phyloP scores from a whole-genome alignment of 1,284 basidiomycete genomes.

The Trichosporon sp. region DNA sequence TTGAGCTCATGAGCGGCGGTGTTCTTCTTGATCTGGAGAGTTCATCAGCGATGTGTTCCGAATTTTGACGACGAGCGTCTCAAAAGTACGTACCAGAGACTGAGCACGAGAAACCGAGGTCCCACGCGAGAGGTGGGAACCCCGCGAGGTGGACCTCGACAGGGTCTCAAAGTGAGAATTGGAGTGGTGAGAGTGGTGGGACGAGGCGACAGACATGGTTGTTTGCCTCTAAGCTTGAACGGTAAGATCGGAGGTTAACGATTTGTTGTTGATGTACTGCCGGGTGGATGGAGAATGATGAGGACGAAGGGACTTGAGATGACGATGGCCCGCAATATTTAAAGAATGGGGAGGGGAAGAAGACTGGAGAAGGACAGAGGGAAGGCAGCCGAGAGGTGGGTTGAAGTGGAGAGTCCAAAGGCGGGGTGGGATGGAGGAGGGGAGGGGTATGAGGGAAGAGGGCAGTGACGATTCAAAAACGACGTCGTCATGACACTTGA shows the following conservation, averaged over 20 bases:
- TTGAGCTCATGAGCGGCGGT: conserved; percentile 84
- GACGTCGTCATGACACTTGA: conserved; percentile 18
- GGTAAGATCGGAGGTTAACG: not conserved
- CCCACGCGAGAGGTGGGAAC: conserved; percentile 52
- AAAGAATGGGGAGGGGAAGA: conserved; percentile 15
- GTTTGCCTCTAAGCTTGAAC: not conserved
- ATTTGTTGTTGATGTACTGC: not conserved
- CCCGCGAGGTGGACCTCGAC: conserved; percentile 64
- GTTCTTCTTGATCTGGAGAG: conserved; percentile 74
- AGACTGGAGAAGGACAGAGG: conserved; percentile 15
- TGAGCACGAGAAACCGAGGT: conserved; percentile 74
- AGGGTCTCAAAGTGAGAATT: conserved; percentile 55
- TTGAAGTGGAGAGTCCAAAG: not conserved
- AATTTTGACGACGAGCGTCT: not conserved
- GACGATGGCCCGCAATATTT: not conserved
- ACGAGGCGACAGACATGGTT: conserved; percentile 24
- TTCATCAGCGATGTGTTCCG: not conserved
- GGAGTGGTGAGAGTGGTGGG: not conserved
- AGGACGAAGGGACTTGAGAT: conserved; percentile 1
- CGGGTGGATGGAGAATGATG: conserved; percentile 10
- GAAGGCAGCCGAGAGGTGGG: conserved; percentile 9
- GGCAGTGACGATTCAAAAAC: conserved; percentile 18
- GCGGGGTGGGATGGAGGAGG: not conserved
- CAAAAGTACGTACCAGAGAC: conserved; percentile 61
- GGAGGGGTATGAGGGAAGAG: not conserved